Evolutionary conservation across 495 filamentous ascomycete genomes (phyloP), one percentile per base, ranked within the genome.

Genomic region (Glarea lozoyensis): DNA sequence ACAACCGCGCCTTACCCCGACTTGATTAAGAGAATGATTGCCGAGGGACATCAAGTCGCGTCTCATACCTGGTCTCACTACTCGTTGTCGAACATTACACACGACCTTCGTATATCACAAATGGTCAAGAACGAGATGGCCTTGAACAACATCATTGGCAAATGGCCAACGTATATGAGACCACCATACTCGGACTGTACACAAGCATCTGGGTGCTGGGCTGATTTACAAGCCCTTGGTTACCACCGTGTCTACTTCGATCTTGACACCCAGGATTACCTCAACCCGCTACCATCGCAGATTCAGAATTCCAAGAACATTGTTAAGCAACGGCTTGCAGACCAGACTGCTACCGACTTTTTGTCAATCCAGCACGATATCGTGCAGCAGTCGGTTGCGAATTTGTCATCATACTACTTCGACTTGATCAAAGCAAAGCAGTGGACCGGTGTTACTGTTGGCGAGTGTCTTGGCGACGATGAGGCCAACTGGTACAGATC

Each of bases 21-120:
- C n/a, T n/a, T n/a, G n/a, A n/a, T n/a, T n/a, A n/a, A 64, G 47
- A 79, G 84, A 46, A 86, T 81, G 81, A 59, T 68, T 47, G 61
- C 60, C 32, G 69, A 68, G 38, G 85, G 86, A 12, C 87, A 94
- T 56, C 87, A 92, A 57, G 67, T 94, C 40, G 86, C 81, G 20
- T 83, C 78, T 51, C 87, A 94, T 50, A 92, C 84, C 1, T 94
- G 85, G 86, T 84, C 81, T 30, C 87, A 94, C 52, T 64, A 79
- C 63, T 71, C 86, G 68, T 62, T 87, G 50, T 69, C 72, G 60
- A 69, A 73, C 54, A 56, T 78, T 56, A 64, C 72, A 37, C 46
- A 73, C 37, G 54, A 53, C 21, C 56, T 81, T 43, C 76, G 81
- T 46, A 66, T 65, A 3, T 69, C 79, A n/a, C 81, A 92, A 52